Percentiles rank a stretch among this genome's conserved stretches.
phyloP scores from a whole-genome alignment of 306 rosid species.

The Carpinus fangiana region DNA sequence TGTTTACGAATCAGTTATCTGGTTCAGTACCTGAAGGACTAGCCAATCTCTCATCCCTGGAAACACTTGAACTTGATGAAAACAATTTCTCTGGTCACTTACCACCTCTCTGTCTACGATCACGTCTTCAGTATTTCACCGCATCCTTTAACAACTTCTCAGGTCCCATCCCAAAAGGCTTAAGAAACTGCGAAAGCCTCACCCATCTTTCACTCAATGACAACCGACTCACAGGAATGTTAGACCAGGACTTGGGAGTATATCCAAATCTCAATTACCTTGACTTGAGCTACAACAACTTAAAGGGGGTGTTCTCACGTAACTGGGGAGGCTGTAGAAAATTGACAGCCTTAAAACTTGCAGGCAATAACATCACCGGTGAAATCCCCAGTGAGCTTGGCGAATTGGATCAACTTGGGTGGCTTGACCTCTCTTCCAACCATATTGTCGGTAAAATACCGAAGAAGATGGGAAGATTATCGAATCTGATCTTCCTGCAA shows the following conservation, averaged over 20 bases:
- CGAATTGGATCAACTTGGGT: background rate
- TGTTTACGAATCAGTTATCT: background rate
- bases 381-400: background rate
- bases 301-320: background rate
- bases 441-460: background rate
- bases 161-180: background rate
- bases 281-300: background rate
- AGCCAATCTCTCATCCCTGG: background rate
- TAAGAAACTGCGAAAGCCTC: background rate
- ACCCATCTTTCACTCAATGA: background rate
- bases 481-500: background rate
- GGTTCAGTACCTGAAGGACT: slow-evolving; percentile 1
- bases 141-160: background rate
- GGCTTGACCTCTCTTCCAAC: background rate
- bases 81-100: background rate
- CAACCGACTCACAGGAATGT: background rate
- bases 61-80: background rate
- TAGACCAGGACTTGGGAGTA: background rate
- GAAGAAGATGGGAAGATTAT: background rate
- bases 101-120: background rate
- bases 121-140: background rate
- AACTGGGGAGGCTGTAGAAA: background rate
- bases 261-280: background rate
- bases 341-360: background rate
- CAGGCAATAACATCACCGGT: background rate